A percentile compares a stretch with the other conserved stretches of the same genome.
Evolutionary conservation across 1,284 basidiomycete species (phyloP).

Genomic region (Ganoderma meredithae): DNA sequence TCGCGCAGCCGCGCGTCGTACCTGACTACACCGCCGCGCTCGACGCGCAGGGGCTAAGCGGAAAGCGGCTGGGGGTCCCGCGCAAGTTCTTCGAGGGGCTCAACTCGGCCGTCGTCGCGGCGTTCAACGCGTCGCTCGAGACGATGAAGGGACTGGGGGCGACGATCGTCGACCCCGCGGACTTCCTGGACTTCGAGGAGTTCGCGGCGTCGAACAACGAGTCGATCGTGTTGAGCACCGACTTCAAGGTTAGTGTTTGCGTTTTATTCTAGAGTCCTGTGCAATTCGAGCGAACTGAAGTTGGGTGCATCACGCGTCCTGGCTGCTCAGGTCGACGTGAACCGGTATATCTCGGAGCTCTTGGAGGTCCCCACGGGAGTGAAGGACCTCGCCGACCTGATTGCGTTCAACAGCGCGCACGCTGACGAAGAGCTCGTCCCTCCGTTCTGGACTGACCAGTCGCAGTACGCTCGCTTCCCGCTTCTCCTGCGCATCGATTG

Average conservation of each 20-base stretch:
- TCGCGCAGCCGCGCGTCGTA: constrained; percentile 46
- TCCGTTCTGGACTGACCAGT: constrained; percentile 51
- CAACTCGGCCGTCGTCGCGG: constrained; percentile 38
- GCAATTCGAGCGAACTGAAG: background rate
- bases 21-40: constrained; percentile 51
- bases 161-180: constrained; percentile 51
- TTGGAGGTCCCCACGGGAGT: constrained; percentile 47
- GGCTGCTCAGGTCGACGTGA: constrained; percentile 42
- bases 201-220: constrained; percentile 43
- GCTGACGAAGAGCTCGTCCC: constrained; percentile 49
- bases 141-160: constrained; percentile 48
- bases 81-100: constrained; percentile 38
- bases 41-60: constrained; percentile 43
- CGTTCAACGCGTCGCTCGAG: constrained; percentile 49
- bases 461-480: constrained; percentile 39
- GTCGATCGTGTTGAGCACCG: constrained; percentile 44
- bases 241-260: constrained; percentile 49
- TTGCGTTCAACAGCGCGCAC: constrained; percentile 51
- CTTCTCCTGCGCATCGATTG: background rate
- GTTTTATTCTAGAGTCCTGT: background rate
- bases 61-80: constrained; percentile 52
- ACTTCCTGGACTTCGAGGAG: constrained; percentile 47
- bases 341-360: constrained; percentile 44
- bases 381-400: constrained; percentile 48
- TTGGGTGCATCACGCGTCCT: background rate